These are phyloP conservation scores for Crataegus laevigata DNA, from an alignment of 306 rosid species.

Conservation along the genomic window DNA sequence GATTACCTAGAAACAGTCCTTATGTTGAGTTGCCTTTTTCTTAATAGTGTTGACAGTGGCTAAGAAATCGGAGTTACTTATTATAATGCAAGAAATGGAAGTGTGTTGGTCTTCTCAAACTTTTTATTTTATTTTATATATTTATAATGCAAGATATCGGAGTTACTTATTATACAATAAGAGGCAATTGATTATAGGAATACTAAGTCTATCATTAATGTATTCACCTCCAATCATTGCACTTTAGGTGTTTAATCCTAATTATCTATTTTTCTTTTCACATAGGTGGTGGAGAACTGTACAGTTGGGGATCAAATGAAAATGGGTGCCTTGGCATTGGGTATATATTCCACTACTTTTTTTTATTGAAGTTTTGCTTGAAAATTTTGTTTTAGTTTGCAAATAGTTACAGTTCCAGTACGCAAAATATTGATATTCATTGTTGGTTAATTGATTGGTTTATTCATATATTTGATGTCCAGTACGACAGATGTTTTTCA, in stretches of 20 bases:
- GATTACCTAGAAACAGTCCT: neutral
- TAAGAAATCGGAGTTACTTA: no score
- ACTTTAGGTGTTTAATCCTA: neutral
- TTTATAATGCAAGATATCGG: neutral
- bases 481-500: conserved; percentile 62
- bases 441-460: neutral
- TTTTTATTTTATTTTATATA: neutral
- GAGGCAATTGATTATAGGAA: neutral
- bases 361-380: neutral
- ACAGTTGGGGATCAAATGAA: conserved; percentile 98
- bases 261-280: neutral
- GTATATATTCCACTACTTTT: conserved; percentile 30
- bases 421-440: conserved; percentile 13
- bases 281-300: conserved; percentile 67
- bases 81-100: no score
- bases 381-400: neutral
- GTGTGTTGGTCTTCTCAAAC: neutral
- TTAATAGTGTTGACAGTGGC: neutral
- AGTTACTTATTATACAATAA: neutral
- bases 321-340: conserved; percentile 95
- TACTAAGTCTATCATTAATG: neutral
- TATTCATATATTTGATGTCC: neutral
- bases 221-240: neutral
- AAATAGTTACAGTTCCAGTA: neutral
- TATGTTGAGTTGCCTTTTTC: neutral